Conservation (phyloP, 1,284 basidiomycete genomes). For the Xerocomus amazonicus region DNA sequence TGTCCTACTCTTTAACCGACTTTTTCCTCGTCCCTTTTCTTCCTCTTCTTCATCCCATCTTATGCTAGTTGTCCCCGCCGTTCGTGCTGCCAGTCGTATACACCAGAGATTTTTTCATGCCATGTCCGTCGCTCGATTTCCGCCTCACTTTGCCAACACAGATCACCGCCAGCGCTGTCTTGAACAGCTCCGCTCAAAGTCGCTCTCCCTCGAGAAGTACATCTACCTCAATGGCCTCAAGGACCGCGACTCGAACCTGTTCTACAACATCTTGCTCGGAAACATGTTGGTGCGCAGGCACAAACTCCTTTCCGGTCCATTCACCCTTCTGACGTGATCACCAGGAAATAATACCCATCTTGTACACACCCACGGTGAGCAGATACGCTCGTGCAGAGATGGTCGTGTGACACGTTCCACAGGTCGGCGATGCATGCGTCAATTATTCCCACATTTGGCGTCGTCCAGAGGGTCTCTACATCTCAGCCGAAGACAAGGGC, state of each 20-base stretch:
- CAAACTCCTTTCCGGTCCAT: background rate
- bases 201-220: slow-evolving; percentile 60
- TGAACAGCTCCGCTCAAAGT: slow-evolving; percentile 58
- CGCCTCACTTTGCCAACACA: slow-evolving; percentile 50
- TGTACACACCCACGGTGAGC: slow-evolving; percentile 71
- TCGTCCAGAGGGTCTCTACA: slow-evolving; percentile 66
- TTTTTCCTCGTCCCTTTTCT: background rate
- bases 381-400: slow-evolving; percentile 1
- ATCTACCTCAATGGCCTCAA: slow-evolving; percentile 67
- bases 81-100: background rate
- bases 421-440: slow-evolving; percentile 79
- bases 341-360: slow-evolving; percentile 55
- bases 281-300: slow-evolving; percentile 48
- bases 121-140: slow-evolving; percentile 34
- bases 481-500: slow-evolving; percentile 72
- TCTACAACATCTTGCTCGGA: slow-evolving; percentile 56
- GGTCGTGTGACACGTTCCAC: slow-evolving; percentile 12
- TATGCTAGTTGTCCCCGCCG: slow-evolving; percentile 13
- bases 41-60: background rate
- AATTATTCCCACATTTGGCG: slow-evolving; percentile 75
- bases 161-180: slow-evolving; percentile 60
- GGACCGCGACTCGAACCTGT: slow-evolving; percentile 58
- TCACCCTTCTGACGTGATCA: background rate
- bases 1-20: background rate
- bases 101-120: slow-evolving; percentile 13